Base-by-base conservation (phyloP, 2,329 filamentous ascomycete species). In the Fusarium metavorans region DNA sequence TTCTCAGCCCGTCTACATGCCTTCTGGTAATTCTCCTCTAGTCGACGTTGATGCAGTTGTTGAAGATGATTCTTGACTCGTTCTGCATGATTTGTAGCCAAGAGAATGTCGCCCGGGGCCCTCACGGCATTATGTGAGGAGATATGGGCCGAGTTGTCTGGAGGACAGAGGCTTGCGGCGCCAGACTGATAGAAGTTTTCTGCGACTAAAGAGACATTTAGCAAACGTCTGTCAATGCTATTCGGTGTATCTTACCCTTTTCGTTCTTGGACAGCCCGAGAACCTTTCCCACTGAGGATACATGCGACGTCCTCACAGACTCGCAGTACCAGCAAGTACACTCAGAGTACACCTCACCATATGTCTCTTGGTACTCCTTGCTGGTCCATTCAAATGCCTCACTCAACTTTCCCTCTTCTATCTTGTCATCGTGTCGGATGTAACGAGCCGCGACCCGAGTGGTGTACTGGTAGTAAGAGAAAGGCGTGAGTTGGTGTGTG, bases 311-410 rank as follows among this genome's bases (percentile, higher is more conserved):
- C n/a, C 65, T 64, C 3, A 80, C 74, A 43, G 84, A 88, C 82
- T 97, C 94, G 82, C 94, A 97, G 81, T 95, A 95, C 93, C 93
- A 95, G 81, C 94, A 95, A 0, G 91, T 93, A 77, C 94, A 96
- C 81, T 93, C 92, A 1, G 89, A 92, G 80, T 95, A 97, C 6
- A 94, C 88, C 60, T 92, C 88, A 18, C 85, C 83, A 74, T 89
- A 95, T 16, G 84, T 81, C 32, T 90, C 89, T 75, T 94, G 89
- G 80, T 96, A 97, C 1, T 82, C 84, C 75, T 91, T 92, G 78
- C 88, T 90, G 0, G 94, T 97, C 89, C 90, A 94, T 79, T 92
- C 90, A 78, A 97, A 97, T 6, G 87, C 86, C 2, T 86, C 84
- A 52, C 89, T 89, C 8, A 97, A 87, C 58, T 86, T 87, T 16